Evolutionary conservation across 306 rosid species (phyloP).

Genomic region (Castanopsis chinensis): DNA sequence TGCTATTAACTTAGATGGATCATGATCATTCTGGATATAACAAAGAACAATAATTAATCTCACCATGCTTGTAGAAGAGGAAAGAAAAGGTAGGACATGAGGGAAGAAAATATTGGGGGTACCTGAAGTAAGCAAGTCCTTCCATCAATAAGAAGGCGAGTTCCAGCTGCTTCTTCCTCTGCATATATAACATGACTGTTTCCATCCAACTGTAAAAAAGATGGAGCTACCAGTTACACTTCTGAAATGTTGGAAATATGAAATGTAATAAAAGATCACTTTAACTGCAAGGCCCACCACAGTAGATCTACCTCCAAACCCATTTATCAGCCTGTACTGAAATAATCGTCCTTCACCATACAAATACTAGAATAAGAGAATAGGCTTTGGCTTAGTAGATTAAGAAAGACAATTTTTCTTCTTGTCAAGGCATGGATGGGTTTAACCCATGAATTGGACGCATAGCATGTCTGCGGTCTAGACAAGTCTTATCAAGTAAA

Average conservation of each 20-base stretch:
- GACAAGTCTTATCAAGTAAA: no score
- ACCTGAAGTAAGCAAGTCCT: constrained; percentile 99
- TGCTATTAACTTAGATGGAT: constrained; percentile 90
- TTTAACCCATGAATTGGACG: no score
- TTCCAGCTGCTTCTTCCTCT: constrained; percentile 99
- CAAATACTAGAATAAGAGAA: background rate
- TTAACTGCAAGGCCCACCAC: no score
- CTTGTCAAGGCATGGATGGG: no score
- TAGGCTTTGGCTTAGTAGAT: background rate
- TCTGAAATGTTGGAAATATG: no score
- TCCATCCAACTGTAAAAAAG: constrained; percentile 82
- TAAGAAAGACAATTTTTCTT: no score
- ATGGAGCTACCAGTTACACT: constrained; percentile 25
- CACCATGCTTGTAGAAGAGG: constrained; percentile 20
- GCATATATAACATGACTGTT: constrained; percentile 96
- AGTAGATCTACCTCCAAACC: background rate
- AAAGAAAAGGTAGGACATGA: background rate
- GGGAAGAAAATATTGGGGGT: constrained; percentile 20
- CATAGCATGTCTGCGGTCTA: no score
- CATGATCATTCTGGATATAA: constrained; percentile 85
- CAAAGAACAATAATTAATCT: constrained; percentile 21
- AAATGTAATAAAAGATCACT: no score
- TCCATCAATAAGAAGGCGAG: constrained; percentile 98
- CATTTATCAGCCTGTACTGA: background rate
- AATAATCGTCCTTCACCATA: background rate